Conservation (phyloP, 441 rosid species). For the Adansonia grandidieri region DNA sequence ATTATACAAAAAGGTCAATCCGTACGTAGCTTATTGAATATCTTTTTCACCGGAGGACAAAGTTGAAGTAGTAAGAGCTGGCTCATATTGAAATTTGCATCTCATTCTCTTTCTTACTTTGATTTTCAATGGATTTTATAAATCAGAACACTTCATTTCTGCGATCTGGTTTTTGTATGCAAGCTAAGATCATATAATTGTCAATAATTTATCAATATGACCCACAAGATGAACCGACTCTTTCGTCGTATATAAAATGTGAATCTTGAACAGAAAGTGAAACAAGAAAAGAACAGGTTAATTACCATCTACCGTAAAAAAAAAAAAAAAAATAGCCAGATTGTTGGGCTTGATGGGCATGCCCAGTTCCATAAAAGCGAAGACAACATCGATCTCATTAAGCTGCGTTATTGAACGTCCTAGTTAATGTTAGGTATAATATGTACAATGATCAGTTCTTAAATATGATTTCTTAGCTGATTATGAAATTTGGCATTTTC, state of each 20-base stretch:
- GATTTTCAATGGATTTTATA: neutral
- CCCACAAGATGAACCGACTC: neutral
- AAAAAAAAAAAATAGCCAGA: neutral
- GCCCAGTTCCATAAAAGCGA: neutral
- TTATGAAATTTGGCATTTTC: neutral
- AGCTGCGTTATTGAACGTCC: neutral
- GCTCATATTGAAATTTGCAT: neutral
- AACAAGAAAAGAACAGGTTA: neutral
- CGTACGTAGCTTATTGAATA: constrained; percentile 20
- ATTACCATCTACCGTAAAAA: neutral
- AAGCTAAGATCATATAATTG: neutral
- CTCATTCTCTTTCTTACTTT: too few species aligned
- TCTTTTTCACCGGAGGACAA: neutral
- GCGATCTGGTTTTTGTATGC: neutral
- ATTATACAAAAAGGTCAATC: constrained; percentile 27
- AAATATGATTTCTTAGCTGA: neutral
- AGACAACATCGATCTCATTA: too few species aligned
- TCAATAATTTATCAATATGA: neutral
- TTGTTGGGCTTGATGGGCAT: neutral
- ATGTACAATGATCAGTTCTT: neutral
- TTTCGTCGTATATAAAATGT: neutral
- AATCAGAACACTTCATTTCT: neutral
- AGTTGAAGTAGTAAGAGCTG: constrained; percentile 33
- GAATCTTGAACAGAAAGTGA: neutral
- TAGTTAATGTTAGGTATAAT: neutral